A percentile compares a stretch with the other conserved stretches of the same genome.
These are phyloP conservation scores for Trapa incisa DNA, from an alignment of 345 rosid species.

Conservation along the genomic window DNA sequence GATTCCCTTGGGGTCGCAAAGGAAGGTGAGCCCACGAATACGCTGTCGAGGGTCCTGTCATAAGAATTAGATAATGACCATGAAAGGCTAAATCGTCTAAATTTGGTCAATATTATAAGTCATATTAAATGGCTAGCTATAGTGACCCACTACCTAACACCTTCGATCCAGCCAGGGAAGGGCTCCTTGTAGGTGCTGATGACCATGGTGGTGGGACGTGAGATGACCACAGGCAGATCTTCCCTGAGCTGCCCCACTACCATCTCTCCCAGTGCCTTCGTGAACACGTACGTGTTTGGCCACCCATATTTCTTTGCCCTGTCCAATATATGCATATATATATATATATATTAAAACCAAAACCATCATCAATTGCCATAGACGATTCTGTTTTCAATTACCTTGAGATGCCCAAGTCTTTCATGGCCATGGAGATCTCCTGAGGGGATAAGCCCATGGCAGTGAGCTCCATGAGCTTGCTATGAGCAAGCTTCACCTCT, in stretches of 20 bases:
- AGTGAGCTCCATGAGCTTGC: slow-evolving; percentile 31
- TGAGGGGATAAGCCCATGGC: slow-evolving; percentile 24
- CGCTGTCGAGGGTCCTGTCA: slow-evolving; percentile 70
- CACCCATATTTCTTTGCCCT: slow-evolving; percentile 72
- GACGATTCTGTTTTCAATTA: background rate
- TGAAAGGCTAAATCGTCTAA: no score
- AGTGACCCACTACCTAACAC: slow-evolving; percentile 27
- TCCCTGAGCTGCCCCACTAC: slow-evolving; percentile 34
- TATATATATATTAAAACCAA: no score
- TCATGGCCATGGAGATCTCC: slow-evolving; percentile 34
- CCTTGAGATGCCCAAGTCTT: slow-evolving; percentile 52
- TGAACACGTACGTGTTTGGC: slow-evolving; percentile 76
- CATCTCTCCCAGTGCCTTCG: slow-evolving; percentile 93
- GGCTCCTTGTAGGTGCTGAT: slow-evolving; percentile 68
- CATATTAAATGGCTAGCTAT: no score
- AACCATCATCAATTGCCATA: no score
- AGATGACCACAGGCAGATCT: slow-evolving; percentile 31
- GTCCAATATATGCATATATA: background rate
- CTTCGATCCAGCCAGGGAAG: slow-evolving; percentile 86
- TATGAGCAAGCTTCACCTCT: slow-evolving; percentile 34
- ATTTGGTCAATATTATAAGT: no score
- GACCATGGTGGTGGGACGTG: slow-evolving; percentile 64
- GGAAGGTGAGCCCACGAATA: slow-evolving; percentile 55
- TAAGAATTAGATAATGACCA: background rate
- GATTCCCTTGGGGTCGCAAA: slow-evolving; percentile 41